Evolutionary conservation across 2,329 filamentous ascomycete species (phyloP).

Genomic region (Sporothrix protearum): DNA sequence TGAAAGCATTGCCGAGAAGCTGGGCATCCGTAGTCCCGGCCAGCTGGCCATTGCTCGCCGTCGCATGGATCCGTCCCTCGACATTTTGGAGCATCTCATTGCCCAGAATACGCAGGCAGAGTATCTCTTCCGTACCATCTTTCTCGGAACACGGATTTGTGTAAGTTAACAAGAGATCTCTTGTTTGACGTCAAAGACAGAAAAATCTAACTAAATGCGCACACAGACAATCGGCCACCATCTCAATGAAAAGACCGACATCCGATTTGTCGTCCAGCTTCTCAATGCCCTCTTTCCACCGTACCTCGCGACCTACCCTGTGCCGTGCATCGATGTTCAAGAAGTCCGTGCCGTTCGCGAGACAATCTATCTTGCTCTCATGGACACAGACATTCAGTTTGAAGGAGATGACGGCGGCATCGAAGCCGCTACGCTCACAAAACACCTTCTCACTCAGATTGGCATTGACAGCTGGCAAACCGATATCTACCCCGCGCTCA

Average conservation of each 20-base stretch:
- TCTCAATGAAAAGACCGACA: conserved; percentile 1
- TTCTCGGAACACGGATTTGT: conserved; percentile 26
- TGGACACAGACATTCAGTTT: not conserved
- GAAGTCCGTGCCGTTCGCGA: conserved; percentile 23
- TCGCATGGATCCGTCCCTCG: conserved; percentile 14
- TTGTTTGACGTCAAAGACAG: too few relatives aligned
- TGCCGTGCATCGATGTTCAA: conserved; percentile 17
- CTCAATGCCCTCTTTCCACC: conserved; percentile 30
- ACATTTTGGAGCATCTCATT: conserved; percentile 22
- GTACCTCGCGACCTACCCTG: conserved; percentile 27
- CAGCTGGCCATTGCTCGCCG: conserved; percentile 23
- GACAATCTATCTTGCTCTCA: conserved; percentile 21
- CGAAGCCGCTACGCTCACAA: not conserved
- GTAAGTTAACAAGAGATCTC: conserved; percentile 20
- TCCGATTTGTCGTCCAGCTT: conserved; percentile 25
- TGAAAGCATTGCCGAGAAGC: conserved; percentile 17
- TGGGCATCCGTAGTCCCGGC: conserved; percentile 10
- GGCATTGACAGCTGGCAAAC: conserved; percentile 23
- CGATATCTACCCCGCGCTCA: conserved; percentile 23
- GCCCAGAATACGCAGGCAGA: conserved; percentile 23
- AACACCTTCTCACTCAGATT: conserved; percentile 15
- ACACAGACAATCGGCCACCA: conserved; percentile 27
- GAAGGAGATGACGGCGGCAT: not conserved
- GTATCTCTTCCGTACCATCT: conserved; percentile 24
- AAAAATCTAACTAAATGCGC: not conserved